Percentiles rank a stretch among this genome's conserved stretches.
phyloP scores from a whole-genome alignment of 176 grass and related monocot species.

The Oropetium thomaeum region DNA sequence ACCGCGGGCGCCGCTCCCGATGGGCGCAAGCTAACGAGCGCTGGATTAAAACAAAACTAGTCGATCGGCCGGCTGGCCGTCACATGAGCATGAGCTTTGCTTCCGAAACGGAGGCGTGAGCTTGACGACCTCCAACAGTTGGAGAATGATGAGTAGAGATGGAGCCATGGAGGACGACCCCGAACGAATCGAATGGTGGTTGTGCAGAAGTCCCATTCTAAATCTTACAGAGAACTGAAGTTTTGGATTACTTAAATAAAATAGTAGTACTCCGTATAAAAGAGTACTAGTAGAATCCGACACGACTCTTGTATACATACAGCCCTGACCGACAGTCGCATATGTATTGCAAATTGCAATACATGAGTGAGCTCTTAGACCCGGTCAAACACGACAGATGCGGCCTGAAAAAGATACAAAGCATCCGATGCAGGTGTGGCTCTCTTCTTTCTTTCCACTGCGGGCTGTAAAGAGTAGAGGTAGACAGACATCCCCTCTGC shows the following conservation, averaged over 20 bases:
- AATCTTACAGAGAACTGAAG: background rate
- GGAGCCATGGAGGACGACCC: background rate
- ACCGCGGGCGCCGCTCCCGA: background rate
- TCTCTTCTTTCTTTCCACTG: background rate
- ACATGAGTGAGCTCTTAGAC: background rate
- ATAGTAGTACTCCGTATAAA: no score
- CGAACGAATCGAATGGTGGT: background rate
- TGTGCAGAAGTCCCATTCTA: background rate
- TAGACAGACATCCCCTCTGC: constrained; percentile 45
- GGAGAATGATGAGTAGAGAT: background rate
- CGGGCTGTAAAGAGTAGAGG: background rate
- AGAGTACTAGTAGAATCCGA: background rate
- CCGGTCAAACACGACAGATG: constrained; percentile 29
- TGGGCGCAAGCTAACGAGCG: background rate
- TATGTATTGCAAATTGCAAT: background rate
- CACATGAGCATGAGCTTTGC: constrained; percentile 36
- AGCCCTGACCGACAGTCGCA: background rate
- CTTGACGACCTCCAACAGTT: background rate
- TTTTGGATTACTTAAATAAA: background rate
- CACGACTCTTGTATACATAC: no score
- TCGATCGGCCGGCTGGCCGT: background rate
- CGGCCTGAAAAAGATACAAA: constrained; percentile 34
- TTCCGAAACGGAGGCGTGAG: background rate
- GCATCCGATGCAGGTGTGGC: constrained; percentile 23
- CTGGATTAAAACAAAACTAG: constrained; percentile 36